phyloP scores from a whole-genome alignment of 1,139 yeast species.

The Ashbya aceris region DNA sequence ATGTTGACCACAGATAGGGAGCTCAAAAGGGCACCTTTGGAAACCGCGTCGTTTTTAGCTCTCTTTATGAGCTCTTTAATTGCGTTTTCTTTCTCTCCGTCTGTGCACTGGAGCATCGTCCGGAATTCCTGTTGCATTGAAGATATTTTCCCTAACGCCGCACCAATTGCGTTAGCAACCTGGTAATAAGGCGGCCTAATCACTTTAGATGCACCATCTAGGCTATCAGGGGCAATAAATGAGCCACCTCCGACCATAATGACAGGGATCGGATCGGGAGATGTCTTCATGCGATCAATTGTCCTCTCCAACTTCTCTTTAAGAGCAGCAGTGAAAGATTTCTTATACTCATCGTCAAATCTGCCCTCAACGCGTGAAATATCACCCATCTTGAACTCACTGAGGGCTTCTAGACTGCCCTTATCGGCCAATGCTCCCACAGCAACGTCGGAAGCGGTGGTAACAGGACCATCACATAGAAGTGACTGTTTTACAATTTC shows the following conservation, averaged over 20 bases:
- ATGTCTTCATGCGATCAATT: slow-evolving; percentile 36
- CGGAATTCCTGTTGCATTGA: slow-evolving; percentile 22
- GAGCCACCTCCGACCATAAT: slow-evolving; percentile 40
- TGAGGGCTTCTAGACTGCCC: slow-evolving; percentile 5
- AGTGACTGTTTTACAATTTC: slow-evolving; percentile 28
- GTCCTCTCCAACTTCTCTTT: slow-evolving; percentile 30
- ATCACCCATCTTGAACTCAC: slow-evolving; percentile 20
- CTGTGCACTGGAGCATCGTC: slow-evolving; percentile 5
- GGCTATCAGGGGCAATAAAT: slow-evolving; percentile 31
- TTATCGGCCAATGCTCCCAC: slow-evolving; percentile 19
- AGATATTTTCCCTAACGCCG: slow-evolving; percentile 38
- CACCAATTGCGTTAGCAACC: slow-evolving; percentile 41
- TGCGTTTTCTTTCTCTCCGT: slow-evolving; percentile 17
- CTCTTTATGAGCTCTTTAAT: slow-evolving; percentile 24
- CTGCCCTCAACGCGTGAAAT: slow-evolving; percentile 15
- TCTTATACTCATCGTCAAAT: slow-evolving; percentile 12
- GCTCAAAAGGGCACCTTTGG: slow-evolving; percentile 31
- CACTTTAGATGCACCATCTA: slow-evolving; percentile 36
- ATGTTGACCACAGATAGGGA: slow-evolving; percentile 31
- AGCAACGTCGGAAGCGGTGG: slow-evolving; percentile 34
- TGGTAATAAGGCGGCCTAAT: slow-evolving; percentile 34
- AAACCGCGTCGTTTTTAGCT: slow-evolving; percentile 19
- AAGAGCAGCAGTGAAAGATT: slow-evolving; percentile 20
- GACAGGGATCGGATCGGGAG: slow-evolving; percentile 36
- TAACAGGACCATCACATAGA: slow-evolving; percentile 34